phyloP scores from a whole-genome alignment of 1,139 yeast genomes.

The Debaryomyces singareniensis region DNA sequence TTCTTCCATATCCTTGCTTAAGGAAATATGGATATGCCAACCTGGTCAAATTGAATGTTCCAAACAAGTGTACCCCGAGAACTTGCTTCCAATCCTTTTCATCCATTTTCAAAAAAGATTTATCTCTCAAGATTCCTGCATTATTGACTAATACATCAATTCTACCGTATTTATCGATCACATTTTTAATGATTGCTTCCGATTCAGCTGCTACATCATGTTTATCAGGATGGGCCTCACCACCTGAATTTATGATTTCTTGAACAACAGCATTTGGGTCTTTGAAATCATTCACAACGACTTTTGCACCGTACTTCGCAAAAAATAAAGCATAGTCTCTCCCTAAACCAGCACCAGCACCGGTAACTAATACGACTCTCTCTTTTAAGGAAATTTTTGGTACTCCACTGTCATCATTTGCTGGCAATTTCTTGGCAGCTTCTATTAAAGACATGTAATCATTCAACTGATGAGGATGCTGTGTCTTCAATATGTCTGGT shows the following conservation, averaged over 20 bases:
- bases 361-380: constrained; percentile 88
- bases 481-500: constrained; percentile 48
- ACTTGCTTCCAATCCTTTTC: constrained; percentile 82
- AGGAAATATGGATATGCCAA: constrained; percentile 90
- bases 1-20: constrained; percentile 73
- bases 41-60: constrained; percentile 77
- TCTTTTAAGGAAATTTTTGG: constrained; percentile 57
- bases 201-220: constrained; percentile 81
- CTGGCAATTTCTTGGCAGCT: constrained; percentile 47
- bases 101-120: constrained; percentile 78
- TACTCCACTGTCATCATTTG: constrained; percentile 50
- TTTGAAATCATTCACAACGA: constrained; percentile 86
- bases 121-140: constrained; percentile 92
- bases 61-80: constrained; percentile 73
- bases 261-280: constrained; percentile 70
- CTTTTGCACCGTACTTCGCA: constrained; percentile 92
- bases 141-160: constrained; percentile 86
- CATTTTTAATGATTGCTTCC: constrained; percentile 71
- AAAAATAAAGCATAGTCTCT: constrained; percentile 80
- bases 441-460: constrained; percentile 53
- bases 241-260: constrained; percentile 74
- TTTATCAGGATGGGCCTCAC: constrained; percentile 75
- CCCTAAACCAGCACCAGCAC: constrained; percentile 96
- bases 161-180: constrained; percentile 70
- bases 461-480: constrained; percentile 60